Evolutionary conservation across 169 alveolate species (phyloP).

Genomic region (Plasmodium inui): DNA sequence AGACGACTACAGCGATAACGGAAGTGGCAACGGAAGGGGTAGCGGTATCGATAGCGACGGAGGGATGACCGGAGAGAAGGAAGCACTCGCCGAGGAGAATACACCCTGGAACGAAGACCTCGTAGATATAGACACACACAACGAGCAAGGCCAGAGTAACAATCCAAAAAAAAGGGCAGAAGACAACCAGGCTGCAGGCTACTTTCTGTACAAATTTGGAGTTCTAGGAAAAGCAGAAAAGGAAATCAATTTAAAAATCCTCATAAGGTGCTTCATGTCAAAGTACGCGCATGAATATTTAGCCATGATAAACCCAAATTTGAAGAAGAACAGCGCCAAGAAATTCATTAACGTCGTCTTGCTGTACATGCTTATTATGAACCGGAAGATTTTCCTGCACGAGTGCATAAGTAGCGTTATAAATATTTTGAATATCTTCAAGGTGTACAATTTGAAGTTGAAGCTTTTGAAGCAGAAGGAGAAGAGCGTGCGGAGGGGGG

Average conservation of each 20-base stretch:
- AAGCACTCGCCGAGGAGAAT: background rate
- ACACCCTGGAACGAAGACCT: background rate
- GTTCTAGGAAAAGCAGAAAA: constrained; percentile 69
- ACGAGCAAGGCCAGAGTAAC: background rate
- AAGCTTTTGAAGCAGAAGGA: constrained; percentile 69
- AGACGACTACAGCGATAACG: background rate
- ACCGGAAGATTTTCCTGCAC: constrained; percentile 67
- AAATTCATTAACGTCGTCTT: constrained; percentile 54
- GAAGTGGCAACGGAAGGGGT: background rate
- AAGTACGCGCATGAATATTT: constrained; percentile 74
- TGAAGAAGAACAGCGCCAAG: constrained; percentile 40
- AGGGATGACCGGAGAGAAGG: background rate
- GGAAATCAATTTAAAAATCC: constrained; percentile 63
- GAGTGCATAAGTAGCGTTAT: constrained; percentile 65
- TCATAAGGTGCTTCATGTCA: constrained; percentile 75
- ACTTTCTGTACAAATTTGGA: constrained; percentile 68
- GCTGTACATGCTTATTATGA: constrained; percentile 72
- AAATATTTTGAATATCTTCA: constrained; percentile 67
- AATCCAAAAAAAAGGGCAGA: background rate
- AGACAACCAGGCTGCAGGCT: background rate
- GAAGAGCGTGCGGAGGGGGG: background rate
- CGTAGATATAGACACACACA: background rate
- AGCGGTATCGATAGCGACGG: background rate
- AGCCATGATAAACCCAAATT: constrained; percentile 57
- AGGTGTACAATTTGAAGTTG: constrained; percentile 62